Evolutionary conservation across 176 grass and related monocot species (phyloP), one percentile per base, ranked within the genome.

Genomic region (Ananas comosus): DNA sequence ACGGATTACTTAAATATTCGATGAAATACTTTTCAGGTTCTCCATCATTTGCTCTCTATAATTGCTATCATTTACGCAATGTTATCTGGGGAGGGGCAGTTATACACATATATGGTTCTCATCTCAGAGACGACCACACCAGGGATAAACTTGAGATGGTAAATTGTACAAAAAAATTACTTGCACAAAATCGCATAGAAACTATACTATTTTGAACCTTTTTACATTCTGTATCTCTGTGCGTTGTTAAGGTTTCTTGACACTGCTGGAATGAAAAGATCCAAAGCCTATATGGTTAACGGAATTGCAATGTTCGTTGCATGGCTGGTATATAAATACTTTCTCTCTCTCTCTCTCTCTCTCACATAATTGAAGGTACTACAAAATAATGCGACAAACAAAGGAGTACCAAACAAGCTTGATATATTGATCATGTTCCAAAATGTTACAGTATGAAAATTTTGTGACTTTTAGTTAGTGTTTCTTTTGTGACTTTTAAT

Each of bases 61-160:
- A 71, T 91, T 76, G 83, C 95, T 50, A 51, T 94, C 78, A 79
- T 78, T 67, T 93, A 93, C 77, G 63, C 82, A 52, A 88, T 86
- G 71, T 81, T 86, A 64, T 99, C 78, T 67, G 90, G 85, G 48
- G 90, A 93, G 84, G 94, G 86, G 66, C 94, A 99, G 78, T 72
- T 93, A 13, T 99, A 99, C 68, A 99, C 94, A 70, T 99, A 88
- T 69, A 99, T 99, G 94, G 89, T 97, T 80, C 89, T 96, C 29
- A 89, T 91, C 14, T 99, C 94, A 75, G 94, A 99, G 88, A 77
- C 75, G 69, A 99, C 94, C n/a, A 99, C 94, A 33, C 94, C 94
- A 72, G 94, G 83, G 78, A 87, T 99, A 69, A 99, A 99, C 74
- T 80, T 99, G 48, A 85, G 94, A 84, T 99, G 94, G 94, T 99